Conservation (phyloP, 2,329 filamentous ascomycete genomes). For the Exophiala aquamarina region DNA sequence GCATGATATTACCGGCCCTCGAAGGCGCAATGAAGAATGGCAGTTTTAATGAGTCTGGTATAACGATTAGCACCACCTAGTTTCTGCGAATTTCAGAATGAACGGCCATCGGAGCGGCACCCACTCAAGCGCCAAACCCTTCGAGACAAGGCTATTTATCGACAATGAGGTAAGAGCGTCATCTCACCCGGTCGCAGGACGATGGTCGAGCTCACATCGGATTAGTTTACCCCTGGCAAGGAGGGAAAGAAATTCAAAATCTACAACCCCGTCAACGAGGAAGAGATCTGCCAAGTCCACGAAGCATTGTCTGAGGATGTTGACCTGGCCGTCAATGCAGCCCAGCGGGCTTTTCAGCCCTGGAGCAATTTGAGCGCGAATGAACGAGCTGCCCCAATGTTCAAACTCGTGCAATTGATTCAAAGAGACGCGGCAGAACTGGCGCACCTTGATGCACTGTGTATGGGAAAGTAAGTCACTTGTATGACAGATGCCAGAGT, state of each 20-base stretch:
- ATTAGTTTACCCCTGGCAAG: slow-evolving; percentile 1
- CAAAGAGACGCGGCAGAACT: slow-evolving; percentile 31
- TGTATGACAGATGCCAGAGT: too few relatives aligned
- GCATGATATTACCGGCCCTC: too few relatives aligned
- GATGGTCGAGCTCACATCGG: background rate
- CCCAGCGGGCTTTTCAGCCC: slow-evolving; percentile 35
- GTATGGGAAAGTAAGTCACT: slow-evolving; percentile 34
- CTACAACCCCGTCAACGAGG: background rate
- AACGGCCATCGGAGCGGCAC: too few relatives aligned
- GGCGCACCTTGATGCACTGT: slow-evolving; percentile 36
- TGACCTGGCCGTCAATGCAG: slow-evolving; percentile 36
- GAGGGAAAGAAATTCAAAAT: slow-evolving; percentile 3
- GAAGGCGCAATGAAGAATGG: too few relatives aligned
- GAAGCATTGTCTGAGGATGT: slow-evolving; percentile 33
- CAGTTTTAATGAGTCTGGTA: too few relatives aligned
- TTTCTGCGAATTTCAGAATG: too few relatives aligned
- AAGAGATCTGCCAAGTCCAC: slow-evolving; percentile 25
- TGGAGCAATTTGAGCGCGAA: slow-evolving; percentile 36
- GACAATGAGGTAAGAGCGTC: slow-evolving; percentile 1
- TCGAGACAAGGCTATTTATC: slow-evolving; percentile 3
- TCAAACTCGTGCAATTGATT: slow-evolving; percentile 33
- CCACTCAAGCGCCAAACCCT: background rate
- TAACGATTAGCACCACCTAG: too few relatives aligned
- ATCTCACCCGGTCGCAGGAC: background rate
- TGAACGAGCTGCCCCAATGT: slow-evolving; percentile 31